A percentile compares a stretch with the other conserved stretches of the same genome.
Conservation (phyloP, 2,329 filamentous ascomycete genomes). For the Cercospora janseana region DNA sequence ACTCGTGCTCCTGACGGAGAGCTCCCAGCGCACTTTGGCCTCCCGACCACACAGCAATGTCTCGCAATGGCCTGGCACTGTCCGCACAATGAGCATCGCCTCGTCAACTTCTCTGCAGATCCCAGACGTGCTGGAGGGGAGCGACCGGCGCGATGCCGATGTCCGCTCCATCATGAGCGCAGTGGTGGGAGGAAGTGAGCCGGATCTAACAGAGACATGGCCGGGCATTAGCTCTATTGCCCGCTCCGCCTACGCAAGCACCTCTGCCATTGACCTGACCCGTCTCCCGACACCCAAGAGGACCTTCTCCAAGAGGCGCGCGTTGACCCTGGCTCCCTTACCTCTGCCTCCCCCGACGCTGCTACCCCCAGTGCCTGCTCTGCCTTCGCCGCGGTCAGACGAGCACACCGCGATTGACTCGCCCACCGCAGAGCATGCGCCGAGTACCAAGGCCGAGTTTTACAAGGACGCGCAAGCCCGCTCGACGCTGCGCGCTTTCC, state of each 20-base stretch:
- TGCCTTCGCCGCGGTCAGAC: constrained; percentile 24
- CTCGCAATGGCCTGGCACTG: constrained; percentile 7
- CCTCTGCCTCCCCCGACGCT: constrained; percentile 34
- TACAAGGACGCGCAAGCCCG: constrained; percentile 89
- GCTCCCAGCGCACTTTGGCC: constrained; percentile 46
- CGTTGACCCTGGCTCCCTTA: constrained; percentile 29
- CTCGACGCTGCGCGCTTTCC: constrained; percentile 78
- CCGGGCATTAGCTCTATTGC: background rate
- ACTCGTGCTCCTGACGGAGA: constrained; percentile 59
- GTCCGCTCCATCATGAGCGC: constrained; percentile 18
- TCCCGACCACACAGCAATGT: constrained; percentile 8
- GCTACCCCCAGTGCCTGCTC: constrained; percentile 27
- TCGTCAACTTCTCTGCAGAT: background rate
- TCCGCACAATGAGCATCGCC: constrained; percentile 9
- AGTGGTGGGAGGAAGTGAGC: constrained; percentile 15
- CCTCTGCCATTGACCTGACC: background rate
- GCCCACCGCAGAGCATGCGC: constrained; percentile 3
- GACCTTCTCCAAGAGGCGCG: constrained; percentile 26
- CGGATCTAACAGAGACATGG: constrained; percentile 5
- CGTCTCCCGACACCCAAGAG: constrained; percentile 10
- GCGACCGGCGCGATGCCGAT: constrained; percentile 21
- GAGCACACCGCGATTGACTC: constrained; percentile 11
- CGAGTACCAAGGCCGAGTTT: constrained; percentile 50
- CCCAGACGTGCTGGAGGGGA: constrained; percentile 17
- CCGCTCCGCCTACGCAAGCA: background rate